phyloP scores from a whole-genome alignment of 2,329 filamentous ascomycete genomes.

The Penicillium concentricum region DNA sequence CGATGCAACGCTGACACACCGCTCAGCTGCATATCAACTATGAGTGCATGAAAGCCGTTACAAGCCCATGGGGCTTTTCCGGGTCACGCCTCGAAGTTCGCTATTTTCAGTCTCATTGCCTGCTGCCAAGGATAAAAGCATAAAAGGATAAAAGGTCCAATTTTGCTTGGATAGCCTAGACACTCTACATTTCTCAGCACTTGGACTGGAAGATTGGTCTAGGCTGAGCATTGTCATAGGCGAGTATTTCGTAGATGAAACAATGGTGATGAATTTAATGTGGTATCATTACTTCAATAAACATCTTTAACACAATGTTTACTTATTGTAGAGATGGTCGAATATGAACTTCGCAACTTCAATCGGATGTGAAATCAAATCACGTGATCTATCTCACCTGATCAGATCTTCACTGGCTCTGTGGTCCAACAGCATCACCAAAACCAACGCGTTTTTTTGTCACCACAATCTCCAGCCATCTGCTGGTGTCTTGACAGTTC shows the following conservation, averaged over 20 bases:
- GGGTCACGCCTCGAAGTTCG: background rate
- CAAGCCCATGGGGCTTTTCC: background rate
- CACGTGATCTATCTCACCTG: conserved; percentile 18
- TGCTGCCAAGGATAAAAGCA: background rate
- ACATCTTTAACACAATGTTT: too few relatives aligned
- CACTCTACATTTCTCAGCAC: background rate
- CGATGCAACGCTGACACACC: background rate
- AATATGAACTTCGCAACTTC: background rate
- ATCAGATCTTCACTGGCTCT: conserved; percentile 19
- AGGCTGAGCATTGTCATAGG: background rate
- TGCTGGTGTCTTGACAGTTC: conserved; percentile 5
- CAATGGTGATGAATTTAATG: too few relatives aligned
- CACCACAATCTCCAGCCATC: conserved; percentile 12
- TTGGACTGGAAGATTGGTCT: background rate
- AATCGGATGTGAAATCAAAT: background rate
- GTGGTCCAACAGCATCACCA: conserved; percentile 21
- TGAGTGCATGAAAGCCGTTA: background rate
- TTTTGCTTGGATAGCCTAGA: background rate
- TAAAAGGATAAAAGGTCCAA: background rate
- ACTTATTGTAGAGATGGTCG: background rate
- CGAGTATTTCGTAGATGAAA: too few relatives aligned
- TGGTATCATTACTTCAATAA: background rate
- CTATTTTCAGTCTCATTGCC: background rate
- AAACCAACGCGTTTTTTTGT: conserved; percentile 7
- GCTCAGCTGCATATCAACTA: background rate